Evolutionary conservation across 345 rosid species (phyloP).

Genomic region (Viola odorata): DNA sequence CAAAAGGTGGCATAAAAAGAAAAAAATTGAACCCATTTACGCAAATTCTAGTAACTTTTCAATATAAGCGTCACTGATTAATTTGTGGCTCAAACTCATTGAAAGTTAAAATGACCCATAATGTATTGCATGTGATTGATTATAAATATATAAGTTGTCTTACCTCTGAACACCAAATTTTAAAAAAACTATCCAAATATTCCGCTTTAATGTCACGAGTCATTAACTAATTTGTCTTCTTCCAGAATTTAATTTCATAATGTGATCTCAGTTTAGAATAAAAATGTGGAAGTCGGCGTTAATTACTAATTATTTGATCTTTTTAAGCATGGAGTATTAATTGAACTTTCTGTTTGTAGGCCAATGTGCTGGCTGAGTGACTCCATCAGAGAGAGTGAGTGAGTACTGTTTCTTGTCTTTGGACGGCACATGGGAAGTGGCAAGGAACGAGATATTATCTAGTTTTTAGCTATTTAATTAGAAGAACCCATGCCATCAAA

Average conservation of each 20-base stretch:
- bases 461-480: too few relatives aligned
- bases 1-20: conserved; percentile 11
- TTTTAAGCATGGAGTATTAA: not conserved
- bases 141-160: too few relatives aligned
- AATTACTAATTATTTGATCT: not conserved
- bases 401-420: not conserved
- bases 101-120: conserved; percentile 14
- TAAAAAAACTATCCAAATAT: conserved; percentile 9
- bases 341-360: conserved; percentile 15
- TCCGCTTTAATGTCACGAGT: conserved; percentile 24
- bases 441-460: too few relatives aligned
- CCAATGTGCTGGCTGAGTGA: conserved; percentile 10
- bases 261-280: not conserved
- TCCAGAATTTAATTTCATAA: not conserved
- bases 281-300: not conserved
- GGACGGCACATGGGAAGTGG: not conserved
- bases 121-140: too few relatives aligned
- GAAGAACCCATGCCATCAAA: too few relatives aligned
- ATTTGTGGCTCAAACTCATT: conserved; percentile 1
- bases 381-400: conserved; percentile 1
- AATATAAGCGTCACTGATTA: too few relatives aligned
- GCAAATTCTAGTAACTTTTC: too few relatives aligned
- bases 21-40: conserved; percentile 10
- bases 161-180: too few relatives aligned
- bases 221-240: too few relatives aligned